These are phyloP conservation scores for Sphaerobolus stellatus DNA, from an alignment of 1,284 basidiomycete genomes.

Conservation along the genomic window DNA sequence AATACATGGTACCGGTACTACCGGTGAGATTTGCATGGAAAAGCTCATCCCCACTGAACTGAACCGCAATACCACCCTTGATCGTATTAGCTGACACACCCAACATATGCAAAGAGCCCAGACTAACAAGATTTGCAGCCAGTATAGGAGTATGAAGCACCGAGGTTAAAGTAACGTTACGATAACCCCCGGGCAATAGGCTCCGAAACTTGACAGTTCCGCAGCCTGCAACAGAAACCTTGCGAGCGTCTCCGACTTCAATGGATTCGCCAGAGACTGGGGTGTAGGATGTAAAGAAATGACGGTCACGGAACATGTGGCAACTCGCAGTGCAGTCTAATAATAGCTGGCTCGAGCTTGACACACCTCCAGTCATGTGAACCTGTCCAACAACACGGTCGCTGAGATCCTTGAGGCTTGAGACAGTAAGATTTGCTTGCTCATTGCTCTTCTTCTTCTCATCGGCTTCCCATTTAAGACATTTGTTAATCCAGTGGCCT, in stretches of 20 bases:
- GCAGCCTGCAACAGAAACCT: not conserved
- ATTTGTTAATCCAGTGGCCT: slow-evolving; percentile 12
- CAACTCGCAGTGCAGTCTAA: not conserved
- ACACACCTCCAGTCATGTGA: not conserved
- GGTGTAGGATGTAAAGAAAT: not conserved
- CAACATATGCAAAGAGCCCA: no score
- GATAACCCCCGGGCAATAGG: not conserved
- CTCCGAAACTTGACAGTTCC: not conserved
- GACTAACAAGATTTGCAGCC: slow-evolving; percentile 1
- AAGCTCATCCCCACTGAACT: not conserved
- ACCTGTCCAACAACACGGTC: slow-evolving; percentile 1
- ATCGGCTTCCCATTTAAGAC: slow-evolving; percentile 6
- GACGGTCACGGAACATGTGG: slow-evolving; percentile 1
- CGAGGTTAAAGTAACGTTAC: not conserved
- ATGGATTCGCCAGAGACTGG: not conserved
- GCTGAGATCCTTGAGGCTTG: slow-evolving; percentile 1
- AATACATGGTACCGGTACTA: not conserved
- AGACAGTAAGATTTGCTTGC: slow-evolving; percentile 7
- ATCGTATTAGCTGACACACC: not conserved
- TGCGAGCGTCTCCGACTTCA: not conserved
- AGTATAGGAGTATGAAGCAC: not conserved
- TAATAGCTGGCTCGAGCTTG: not conserved
- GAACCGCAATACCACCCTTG: not conserved
- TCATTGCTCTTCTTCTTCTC: slow-evolving; percentile 1
- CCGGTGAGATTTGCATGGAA: not conserved